Base-by-base conservation (phyloP, 2,329 filamentous ascomycete genomes). In the Arthroderma uncinatum region DNA sequence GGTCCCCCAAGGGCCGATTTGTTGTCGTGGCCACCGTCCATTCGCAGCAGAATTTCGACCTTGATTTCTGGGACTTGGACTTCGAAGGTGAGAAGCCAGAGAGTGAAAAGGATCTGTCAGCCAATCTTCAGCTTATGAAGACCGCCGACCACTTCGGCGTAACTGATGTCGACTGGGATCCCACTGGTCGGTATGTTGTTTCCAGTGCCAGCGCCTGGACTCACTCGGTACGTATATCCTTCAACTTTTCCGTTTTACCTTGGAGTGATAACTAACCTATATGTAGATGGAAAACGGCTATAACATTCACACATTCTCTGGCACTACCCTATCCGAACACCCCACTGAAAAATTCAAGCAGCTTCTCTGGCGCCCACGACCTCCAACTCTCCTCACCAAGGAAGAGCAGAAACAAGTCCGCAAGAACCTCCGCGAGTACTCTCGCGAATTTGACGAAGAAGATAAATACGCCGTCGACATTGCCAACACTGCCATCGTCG, bases 401-500 rank as follows among this genome's bases (percentile, higher is more conserved):
- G 92, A 97, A 62, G 92, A 98, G 79, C 93, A 97, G 78, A 95
- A 96, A 80, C 82, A 87, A 68, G 89, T 97, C 68, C 92, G 94
- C 78, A 96, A 95, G 83, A 98, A 96, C 76, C 84, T 98, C 57
- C 88, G 92, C 65, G 93, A 97, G 74, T 98, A 96, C 82, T 89
- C 85, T 72, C 88, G 89, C 70, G 79, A 87, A 63, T 98, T 98
- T 72, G 93, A 98, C 65, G 89, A 95, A 75, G 87, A 95, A 71
- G 94, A 98, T 74, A 83, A 86, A 62, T 90, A 94, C 70, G 90
- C 92, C 69, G 91, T 91, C 69, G 92, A 91, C 61, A 92, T 89
- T 57, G 93, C 92, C 66, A 93, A 97, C 76, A 83, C 91, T 67
- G 92, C 91, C 36, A 90, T 98, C 54, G 87, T 98, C 61, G 92